Evolutionary conservation across 1,139 yeast genomes (phyloP).

Genomic region (Debaryomyces udenii): DNA sequence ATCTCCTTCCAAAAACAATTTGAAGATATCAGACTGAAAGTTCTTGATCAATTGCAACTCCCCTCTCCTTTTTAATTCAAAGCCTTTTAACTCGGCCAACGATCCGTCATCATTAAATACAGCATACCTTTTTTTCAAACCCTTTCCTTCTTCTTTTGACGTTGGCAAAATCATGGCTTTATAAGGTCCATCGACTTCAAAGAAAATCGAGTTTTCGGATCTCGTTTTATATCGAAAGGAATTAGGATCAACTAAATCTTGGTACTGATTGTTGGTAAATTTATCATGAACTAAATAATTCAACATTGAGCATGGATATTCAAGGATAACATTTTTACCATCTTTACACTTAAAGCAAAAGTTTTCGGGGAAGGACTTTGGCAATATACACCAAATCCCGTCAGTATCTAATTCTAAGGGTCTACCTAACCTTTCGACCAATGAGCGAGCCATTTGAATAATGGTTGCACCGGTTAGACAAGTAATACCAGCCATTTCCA

Average conservation of each 20-base stretch:
- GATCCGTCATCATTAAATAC: constrained; percentile 95
- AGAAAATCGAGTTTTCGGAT: constrained; percentile 92
- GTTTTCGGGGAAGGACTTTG: constrained; percentile 90
- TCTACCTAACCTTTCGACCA: constrained; percentile 94
- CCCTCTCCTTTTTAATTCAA: constrained; percentile 95
- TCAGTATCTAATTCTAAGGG: constrained; percentile 97
- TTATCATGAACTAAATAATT: constrained; percentile 88
- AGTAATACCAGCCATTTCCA: constrained; percentile 99
- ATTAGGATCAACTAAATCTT: constrained; percentile 73
- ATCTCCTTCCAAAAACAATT: constrained; percentile 83
- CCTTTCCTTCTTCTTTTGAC: constrained; percentile 96
- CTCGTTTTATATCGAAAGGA: constrained; percentile 70
- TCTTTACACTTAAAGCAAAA: constrained; percentile 68
- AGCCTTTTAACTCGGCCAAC: constrained; percentile 93
- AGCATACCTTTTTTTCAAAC: constrained; percentile 93
- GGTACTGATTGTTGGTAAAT: constrained; percentile 95
- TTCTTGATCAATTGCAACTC: constrained; percentile 91
- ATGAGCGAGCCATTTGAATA: constrained; percentile 91
- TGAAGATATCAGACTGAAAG: constrained; percentile 93
- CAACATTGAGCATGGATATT: constrained; percentile 96
- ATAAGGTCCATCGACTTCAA: constrained; percentile 98
- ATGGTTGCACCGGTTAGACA: constrained; percentile 98
- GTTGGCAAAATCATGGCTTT: constrained; percentile 97
- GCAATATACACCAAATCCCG: constrained; percentile 99
- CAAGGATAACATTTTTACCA: constrained; percentile 77